Base-by-base conservation (phyloP, 1,284 basidiomycete species). In the Apiotrichum domesticum region DNA sequence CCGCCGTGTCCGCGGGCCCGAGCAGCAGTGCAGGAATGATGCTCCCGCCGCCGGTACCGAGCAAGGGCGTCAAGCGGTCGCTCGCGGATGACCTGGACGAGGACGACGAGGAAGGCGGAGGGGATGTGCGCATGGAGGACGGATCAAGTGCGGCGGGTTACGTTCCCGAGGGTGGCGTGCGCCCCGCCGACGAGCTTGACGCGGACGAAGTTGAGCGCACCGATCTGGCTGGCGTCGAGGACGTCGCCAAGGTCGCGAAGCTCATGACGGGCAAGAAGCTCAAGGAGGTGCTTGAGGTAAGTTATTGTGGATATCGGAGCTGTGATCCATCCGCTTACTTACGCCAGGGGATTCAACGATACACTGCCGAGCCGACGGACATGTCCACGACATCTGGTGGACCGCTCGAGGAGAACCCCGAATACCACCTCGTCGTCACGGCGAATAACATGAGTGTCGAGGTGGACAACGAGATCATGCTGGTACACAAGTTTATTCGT, bases 401-500 rank as follows among this genome's bases (percentile, higher is more conserved):
- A 42, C 88, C 90, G 11, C 84, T 91, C 0, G 91, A 94, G 74
- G 83, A 94, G 62, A 94, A 95, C 71, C 90, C 91, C 0, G 96
- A 99, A 76, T 99, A 99, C 77, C 85, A 87, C 59, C 81, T 98
- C 58, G 98, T 98, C 67, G 96, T 99, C 3, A 86, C 90, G 65
- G 91, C 95, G 11, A 99, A 99, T 80, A 99, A 98, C 77, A 80
- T 98, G 58, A 93, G 93, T 1, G 96, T 99, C 15, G 96, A 99
- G 67, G 87, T 98, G 1, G 96, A 99, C 77, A 98, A 99, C 68
- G 96, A 98, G 76, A 90, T 97, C 57, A 81, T 98, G 57, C 81
- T 98, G 33, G 94, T 98, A 1, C 92, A 99, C 80, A 98, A 98
- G 87, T 98, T 97, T 80, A 96, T 98, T 69, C 87, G 96, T 63